Base-by-base conservation (phyloP, 140 eudicot species). In the Eryngium alpinum region DNA sequence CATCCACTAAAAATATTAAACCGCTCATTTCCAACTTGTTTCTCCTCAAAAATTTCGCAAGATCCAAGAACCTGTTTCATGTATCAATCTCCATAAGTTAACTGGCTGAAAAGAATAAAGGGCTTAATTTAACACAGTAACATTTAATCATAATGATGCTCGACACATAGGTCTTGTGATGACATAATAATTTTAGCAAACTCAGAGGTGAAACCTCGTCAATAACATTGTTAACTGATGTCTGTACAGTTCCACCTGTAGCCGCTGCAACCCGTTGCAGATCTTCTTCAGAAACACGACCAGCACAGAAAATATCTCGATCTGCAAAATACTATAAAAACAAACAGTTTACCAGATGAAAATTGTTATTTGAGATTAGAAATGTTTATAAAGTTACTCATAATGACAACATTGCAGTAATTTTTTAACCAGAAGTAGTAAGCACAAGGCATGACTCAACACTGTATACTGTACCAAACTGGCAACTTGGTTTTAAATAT, bases 291-390 rank as follows among this genome's bases (percentile, higher is more conserved):
- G 96, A 81, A 75, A 96, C 99, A 79, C 99, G 91, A 14, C 99
- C 99, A 84, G 99, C 99, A 84, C 99, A 96, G 66, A 96, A 96
- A n/a, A 96, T 93, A 89, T 96, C 99, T 60, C 98, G 88, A 78
- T 96, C 99, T 80, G 99, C 99, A 91, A 96, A 96, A 88, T 96
- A 96, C 98, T 96, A 96, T n/a, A 83, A 51, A 79, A 59, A 84
- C 70, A 82, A 27, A 76, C 29, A 43, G 53, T 25, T 51, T 44
- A 49, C 32, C 71, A 78, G 19, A 49, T 60, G 33, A 25, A 44
- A 49, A 33, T 65, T 25, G 51, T 75, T n/a, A 19, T 28, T 52
- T 80, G 53, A 50, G 27, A 73, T 28, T 38, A 38, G 4, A 38
- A 38, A 38, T 38, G 46, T 38, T 38, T 38, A 38, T 38, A 38